phyloP scores from a whole-genome alignment of 495 filamentous ascomycete genomes.

The Penicillium soppii region DNA sequence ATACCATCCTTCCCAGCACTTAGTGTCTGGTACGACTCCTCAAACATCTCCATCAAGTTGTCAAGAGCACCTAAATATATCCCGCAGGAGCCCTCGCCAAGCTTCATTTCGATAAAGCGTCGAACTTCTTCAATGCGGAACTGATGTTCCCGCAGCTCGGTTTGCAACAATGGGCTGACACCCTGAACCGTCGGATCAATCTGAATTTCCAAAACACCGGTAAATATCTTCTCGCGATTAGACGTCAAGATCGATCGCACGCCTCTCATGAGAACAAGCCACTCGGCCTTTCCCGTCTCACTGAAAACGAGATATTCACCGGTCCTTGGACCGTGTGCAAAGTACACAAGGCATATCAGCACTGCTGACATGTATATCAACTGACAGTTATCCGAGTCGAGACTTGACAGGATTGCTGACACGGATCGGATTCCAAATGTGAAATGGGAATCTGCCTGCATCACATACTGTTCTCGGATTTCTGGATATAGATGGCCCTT shows the following conservation, averaged over 20 bases:
- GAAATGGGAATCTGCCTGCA: slow-evolving; percentile 45
- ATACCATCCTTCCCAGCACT: slow-evolving; percentile 11
- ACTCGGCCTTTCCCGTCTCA: slow-evolving; percentile 36
- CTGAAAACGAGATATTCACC: slow-evolving; percentile 48
- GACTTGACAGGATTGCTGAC: slow-evolving; percentile 30
- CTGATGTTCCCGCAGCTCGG: slow-evolving; percentile 20
- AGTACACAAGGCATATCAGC: slow-evolving; percentile 48
- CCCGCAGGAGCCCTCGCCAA: background rate
- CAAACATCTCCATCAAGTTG: slow-evolving; percentile 17
- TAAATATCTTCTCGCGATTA: slow-evolving; percentile 26
- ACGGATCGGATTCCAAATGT: slow-evolving; percentile 46
- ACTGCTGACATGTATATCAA: slow-evolving; percentile 46
- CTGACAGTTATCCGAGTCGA: slow-evolving; percentile 41
- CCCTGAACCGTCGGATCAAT: background rate
- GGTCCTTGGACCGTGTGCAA: slow-evolving; percentile 36
- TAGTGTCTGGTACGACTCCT: slow-evolving; percentile 19
- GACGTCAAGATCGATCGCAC: slow-evolving; percentile 35
- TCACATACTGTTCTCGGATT: slow-evolving; percentile 23
- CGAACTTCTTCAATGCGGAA: slow-evolving; percentile 14
- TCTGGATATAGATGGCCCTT: slow-evolving; percentile 37
- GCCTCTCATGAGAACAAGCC: slow-evolving; percentile 44
- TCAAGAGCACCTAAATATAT: slow-evolving; percentile 16
- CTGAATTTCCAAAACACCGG: slow-evolving; percentile 23
- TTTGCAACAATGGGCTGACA: slow-evolving; percentile 10
- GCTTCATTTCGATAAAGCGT: slow-evolving; percentile 12